Percentiles rank a stretch among this genome's conserved stretches.
Conservation (phyloP, 2,329 filamentous ascomycete genomes). For the Trichoderma afroharzianum region DNA sequence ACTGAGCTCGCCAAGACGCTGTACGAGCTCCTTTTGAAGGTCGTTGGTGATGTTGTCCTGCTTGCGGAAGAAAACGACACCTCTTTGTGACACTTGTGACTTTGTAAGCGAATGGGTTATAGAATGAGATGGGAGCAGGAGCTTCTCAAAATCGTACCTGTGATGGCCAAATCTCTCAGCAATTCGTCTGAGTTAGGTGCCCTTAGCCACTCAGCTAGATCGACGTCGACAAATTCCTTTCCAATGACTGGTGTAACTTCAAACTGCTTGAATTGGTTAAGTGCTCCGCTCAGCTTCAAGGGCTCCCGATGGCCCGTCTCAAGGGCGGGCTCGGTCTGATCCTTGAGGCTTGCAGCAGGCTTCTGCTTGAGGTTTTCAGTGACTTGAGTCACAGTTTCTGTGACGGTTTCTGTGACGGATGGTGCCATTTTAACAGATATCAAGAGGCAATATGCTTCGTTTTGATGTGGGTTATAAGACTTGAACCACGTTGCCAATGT, state of each 20-base stretch:
- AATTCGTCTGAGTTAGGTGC: conserved; percentile 42
- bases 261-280: conserved; percentile 37
- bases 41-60: conserved; percentile 33
- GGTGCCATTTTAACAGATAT: background rate
- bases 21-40: conserved; percentile 38
- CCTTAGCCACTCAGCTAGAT: conserved; percentile 33
- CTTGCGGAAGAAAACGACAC: conserved; percentile 37
- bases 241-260: conserved; percentile 49
- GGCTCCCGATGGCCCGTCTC: conserved; percentile 7
- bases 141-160: conserved; percentile 25
- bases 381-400: conserved; percentile 1
- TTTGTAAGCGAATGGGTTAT: background rate
- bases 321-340: background rate
- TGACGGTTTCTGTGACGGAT: background rate
- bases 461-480: background rate
- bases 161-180: conserved; percentile 52
- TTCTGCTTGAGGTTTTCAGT: conserved; percentile 5
- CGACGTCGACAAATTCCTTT: conserved; percentile 42
- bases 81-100: conserved; percentile 32
- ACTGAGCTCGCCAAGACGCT: conserved; percentile 31
- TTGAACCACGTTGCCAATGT: background rate
- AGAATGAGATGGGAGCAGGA: background rate
- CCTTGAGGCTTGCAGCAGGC: background rate
- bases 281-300: conserved; percentile 18
- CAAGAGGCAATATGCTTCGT: background rate